phyloP scores from a whole-genome alignment of 208 protist genomes.

The Sergeia podlipaevii region DNA sequence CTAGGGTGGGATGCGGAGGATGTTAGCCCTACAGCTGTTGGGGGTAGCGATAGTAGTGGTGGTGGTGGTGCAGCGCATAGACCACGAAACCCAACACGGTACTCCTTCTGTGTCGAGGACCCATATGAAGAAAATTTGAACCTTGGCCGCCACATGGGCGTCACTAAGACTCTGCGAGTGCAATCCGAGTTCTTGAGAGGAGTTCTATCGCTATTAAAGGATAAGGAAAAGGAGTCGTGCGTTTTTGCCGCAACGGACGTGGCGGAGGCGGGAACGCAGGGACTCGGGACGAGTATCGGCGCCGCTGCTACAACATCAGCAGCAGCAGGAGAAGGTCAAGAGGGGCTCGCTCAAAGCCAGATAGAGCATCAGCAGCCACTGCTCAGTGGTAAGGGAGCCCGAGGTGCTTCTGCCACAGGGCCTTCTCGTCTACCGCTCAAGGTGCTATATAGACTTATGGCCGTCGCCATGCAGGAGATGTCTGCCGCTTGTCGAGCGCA shows the following conservation, averaged over 20 bases:
- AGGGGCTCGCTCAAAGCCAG: too few relatives aligned
- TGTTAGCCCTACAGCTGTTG: conserved; percentile 1
- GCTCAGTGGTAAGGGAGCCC: too few relatives aligned
- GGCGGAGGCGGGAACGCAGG: not conserved
- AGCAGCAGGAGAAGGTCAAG: too few relatives aligned
- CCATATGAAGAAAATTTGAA: conserved; percentile 90
- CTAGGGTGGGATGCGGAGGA: conserved; percentile 81
- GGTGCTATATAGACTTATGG: conserved; percentile 46
- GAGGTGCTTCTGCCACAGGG: too few relatives aligned
- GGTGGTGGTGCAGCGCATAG: conserved; percentile 3
- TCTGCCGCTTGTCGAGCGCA: conserved; percentile 10
- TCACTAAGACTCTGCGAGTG: conserved; percentile 84
- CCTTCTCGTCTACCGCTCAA: conserved; percentile 25
- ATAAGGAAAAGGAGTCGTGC: conserved; percentile 51
- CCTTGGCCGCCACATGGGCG: conserved; percentile 80
- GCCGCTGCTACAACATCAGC: not conserved
- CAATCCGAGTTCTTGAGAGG: conserved; percentile 74
- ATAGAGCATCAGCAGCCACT: too few relatives aligned
- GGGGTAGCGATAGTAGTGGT: not conserved
- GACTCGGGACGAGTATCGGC: too few relatives aligned
- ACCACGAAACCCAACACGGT: conserved; percentile 27
- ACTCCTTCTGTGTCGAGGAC: conserved; percentile 89
- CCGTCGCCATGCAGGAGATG: conserved; percentile 27
- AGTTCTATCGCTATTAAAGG: conserved; percentile 74
- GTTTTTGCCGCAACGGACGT: conserved; percentile 55